These are phyloP conservation scores for Solanum aculeatissimum DNA, from an alignment of 305 asterid species.

Conservation along the genomic window DNA sequence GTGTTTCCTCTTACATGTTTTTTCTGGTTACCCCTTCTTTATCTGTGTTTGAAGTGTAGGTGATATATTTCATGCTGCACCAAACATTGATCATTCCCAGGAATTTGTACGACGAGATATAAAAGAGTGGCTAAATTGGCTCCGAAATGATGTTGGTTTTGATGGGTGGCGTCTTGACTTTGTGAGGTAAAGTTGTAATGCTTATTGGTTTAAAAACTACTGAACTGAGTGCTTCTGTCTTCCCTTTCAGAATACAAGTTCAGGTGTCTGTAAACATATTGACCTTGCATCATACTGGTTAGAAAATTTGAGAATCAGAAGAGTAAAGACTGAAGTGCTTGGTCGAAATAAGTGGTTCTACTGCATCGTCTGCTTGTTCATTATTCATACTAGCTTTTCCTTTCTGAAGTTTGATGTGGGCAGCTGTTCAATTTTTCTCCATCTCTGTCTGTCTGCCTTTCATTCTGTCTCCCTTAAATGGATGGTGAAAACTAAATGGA, in stretches of 20 bases:
- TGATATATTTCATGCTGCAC: slow-evolving; percentile 53
- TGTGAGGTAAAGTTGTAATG: slow-evolving; percentile 23
- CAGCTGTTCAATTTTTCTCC: not conserved
- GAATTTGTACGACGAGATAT: slow-evolving; percentile 39
- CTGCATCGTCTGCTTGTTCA: not conserved
- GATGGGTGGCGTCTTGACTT: slow-evolving; percentile 63
- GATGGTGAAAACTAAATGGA: not conserved
- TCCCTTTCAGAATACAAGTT: not conserved
- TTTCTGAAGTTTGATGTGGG: not conserved
- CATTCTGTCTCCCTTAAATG: not conserved
- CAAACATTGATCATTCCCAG: slow-evolving; percentile 52
- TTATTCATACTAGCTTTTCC: not conserved
- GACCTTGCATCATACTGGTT: not conserved
- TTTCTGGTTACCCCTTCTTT: not conserved
- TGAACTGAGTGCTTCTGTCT: not conserved
- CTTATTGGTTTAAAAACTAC: not conserved
- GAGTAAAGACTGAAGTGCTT: not conserved
- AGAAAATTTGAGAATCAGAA: not conserved
- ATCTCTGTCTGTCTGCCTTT: not conserved
- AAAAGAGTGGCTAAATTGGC: slow-evolving; percentile 46
- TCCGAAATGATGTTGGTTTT: slow-evolving; percentile 40
- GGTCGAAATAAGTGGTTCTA: not conserved
- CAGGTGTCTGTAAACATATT: not conserved
- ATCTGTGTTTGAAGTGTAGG: slow-evolving; percentile 13
- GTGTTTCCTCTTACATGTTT: not conserved